Evolutionary conservation across 805 yeast species (phyloP).

Genomic region (Sungouiella thailandica): DNA sequence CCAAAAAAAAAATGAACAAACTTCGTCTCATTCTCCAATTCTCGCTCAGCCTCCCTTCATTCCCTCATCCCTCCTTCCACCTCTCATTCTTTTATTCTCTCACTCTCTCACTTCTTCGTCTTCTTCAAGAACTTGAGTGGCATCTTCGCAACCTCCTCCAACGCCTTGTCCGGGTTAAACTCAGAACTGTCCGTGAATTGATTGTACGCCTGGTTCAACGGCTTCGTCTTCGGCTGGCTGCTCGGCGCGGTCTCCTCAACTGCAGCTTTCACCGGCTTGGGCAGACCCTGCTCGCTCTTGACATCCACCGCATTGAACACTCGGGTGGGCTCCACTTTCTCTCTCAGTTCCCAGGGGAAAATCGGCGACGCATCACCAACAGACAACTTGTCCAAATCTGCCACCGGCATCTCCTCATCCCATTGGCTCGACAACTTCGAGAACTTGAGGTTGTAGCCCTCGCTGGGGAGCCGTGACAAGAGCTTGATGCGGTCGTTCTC

Average conservation of each 20-base stretch:
- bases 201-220: not conserved
- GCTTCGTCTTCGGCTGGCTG: slow-evolving; percentile 2
- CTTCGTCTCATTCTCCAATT: too few species aligned
- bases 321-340: slow-evolving; percentile 19
- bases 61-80: too few species aligned
- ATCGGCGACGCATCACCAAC: slow-evolving; percentile 15
- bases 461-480: slow-evolving; percentile 19
- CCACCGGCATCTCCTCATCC: slow-evolving; percentile 16
- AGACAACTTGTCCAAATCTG: slow-evolving; percentile 1
- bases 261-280: not conserved
- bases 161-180: slow-evolving; percentile 23
- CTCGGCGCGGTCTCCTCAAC: slow-evolving; percentile 3
- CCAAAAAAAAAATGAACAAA: too few species aligned
- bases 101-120: slow-evolving; percentile 10
- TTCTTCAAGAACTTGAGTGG: slow-evolving; percentile 22
- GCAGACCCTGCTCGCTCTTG: not conserved
- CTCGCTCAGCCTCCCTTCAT: too few species aligned
- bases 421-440: slow-evolving; percentile 21
- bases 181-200: not conserved
- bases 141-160: slow-evolving; percentile 23
- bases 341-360: slow-evolving; percentile 36
- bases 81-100: too few species aligned
- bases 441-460: slow-evolving; percentile 10
- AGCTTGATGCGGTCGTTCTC: slow-evolving; percentile 4
- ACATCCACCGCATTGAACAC: slow-evolving; percentile 13